Conservation (phyloP, 805 yeast species). For the Metschnikowia lochheadii region DNA sequence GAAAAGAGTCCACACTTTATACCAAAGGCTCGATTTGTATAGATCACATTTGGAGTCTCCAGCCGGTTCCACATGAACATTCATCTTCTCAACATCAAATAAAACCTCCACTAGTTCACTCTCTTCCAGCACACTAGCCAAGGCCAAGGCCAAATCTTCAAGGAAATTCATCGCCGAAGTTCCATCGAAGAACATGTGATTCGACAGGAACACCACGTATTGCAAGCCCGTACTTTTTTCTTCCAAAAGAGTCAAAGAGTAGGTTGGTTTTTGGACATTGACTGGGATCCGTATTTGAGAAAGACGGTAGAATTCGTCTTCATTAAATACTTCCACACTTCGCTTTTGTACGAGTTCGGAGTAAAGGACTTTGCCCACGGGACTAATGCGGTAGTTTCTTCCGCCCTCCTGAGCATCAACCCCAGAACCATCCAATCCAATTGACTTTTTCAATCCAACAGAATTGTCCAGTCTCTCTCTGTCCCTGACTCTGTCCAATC, state of each 20-base stretch:
- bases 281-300: slow-evolving; percentile 7
- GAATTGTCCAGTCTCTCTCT: too few relatives aligned
- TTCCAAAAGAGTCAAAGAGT: slow-evolving; percentile 2
- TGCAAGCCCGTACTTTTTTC: slow-evolving; percentile 3
- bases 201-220: slow-evolving; percentile 11
- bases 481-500: too few relatives aligned
- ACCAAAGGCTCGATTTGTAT: slow-evolving; percentile 4
- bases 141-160: slow-evolving; percentile 8
- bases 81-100: neutral
- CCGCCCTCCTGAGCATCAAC: slow-evolving; percentile 4
- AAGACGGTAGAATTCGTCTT: slow-evolving; percentile 1
- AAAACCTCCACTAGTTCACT: slow-evolving; percentile 1
- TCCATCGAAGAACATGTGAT: slow-evolving; percentile 16
- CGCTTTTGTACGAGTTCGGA: slow-evolving; percentile 9
- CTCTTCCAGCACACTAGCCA: neutral
- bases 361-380: slow-evolving; percentile 6
- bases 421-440: too few relatives aligned
- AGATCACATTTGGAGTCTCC: slow-evolving; percentile 5
- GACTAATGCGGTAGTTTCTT: slow-evolving; percentile 6
- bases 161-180: slow-evolving; percentile 10
- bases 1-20: neutral
- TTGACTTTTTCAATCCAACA: too few relatives aligned
- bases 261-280: slow-evolving; percentile 8
- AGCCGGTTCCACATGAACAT: neutral
- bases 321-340: slow-evolving; percentile 4